These are phyloP conservation scores for Russula sp. DNA, from an alignment of 768 basidiomycete genomes.

Conservation along the genomic window DNA sequence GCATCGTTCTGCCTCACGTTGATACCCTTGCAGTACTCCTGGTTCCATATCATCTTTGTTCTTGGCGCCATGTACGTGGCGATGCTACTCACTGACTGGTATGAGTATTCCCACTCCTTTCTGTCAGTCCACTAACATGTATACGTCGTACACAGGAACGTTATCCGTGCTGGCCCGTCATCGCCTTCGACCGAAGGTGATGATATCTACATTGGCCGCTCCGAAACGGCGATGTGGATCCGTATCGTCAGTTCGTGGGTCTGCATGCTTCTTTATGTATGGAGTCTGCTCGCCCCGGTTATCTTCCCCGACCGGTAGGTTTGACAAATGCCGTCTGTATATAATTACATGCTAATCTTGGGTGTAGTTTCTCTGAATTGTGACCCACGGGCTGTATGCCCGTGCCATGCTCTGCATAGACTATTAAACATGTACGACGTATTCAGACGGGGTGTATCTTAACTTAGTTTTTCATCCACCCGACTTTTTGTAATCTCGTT, in stretches of 20 bases:
- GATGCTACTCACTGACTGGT: conserved; percentile 97
- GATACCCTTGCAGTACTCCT: conserved; percentile 67
- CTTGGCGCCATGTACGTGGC: conserved; percentile 98
- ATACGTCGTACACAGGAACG: conserved; percentile 48
- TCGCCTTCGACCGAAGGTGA: conserved; percentile 48
- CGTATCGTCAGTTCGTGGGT: conserved; percentile 94
- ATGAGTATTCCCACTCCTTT: conserved; percentile 31
- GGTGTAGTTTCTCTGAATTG: conserved; percentile 7
- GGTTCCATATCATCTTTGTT: conserved; percentile 98
- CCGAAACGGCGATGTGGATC: conserved; percentile 99
- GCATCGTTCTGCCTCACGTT: conserved; percentile 6
- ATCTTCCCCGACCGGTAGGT: conserved; percentile 85
- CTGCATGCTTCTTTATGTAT: conserved; percentile 77
- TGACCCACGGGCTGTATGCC: neutral
- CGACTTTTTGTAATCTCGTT: conserved; percentile 1
- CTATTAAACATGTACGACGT: conserved; percentile 1
- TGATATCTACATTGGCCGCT: conserved; percentile 89
- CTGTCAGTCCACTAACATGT: neutral
- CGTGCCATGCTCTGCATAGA: neutral
- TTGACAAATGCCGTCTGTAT: neutral
- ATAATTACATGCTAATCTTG: neutral
- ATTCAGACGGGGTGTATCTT: neutral
- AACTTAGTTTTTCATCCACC: neutral
- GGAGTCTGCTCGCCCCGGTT: conserved; percentile 85
- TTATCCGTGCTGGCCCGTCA: conserved; percentile 44